Evolutionary conservation across 177 flowering plant species (phyloP).

Genomic region (Vitis hybrid): DNA sequence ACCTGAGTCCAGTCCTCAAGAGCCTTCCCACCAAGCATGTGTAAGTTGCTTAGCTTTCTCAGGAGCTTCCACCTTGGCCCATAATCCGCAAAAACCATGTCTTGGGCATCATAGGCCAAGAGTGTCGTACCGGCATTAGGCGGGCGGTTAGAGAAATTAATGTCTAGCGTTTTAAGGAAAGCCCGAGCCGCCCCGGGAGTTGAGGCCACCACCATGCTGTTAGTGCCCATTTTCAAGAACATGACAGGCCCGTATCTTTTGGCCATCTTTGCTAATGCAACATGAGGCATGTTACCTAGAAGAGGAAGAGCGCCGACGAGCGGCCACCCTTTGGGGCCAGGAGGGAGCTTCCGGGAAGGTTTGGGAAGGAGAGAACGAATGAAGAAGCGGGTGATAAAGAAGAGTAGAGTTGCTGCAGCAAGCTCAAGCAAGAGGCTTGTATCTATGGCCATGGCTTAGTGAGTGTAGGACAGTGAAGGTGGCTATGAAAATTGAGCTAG

Average conservation of each 20-base stretch:
- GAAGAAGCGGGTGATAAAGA: too few species aligned
- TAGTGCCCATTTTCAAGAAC: slow-evolving; percentile 44
- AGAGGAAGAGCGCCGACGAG: slow-evolving; percentile 44
- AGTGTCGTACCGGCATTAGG: slow-evolving; percentile 41
- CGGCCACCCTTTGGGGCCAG: slow-evolving; percentile 51
- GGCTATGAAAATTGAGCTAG: too few species aligned
- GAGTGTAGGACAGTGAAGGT: too few species aligned
- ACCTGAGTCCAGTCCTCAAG: slow-evolving; percentile 38
- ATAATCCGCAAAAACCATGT: slow-evolving; percentile 47
- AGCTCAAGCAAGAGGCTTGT: too few species aligned
- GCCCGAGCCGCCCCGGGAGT: slow-evolving; percentile 43
- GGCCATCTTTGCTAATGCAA: slow-evolving; percentile 35
- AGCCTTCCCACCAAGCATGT: slow-evolving; percentile 50
- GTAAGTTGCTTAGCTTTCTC: slow-evolving; percentile 41
- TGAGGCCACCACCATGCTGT: slow-evolving; percentile 45
- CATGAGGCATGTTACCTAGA: slow-evolving; percentile 49
- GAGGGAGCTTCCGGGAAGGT: too few species aligned
- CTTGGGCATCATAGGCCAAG: slow-evolving; percentile 39
- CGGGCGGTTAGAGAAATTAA: slow-evolving; percentile 48
- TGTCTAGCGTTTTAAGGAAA: slow-evolving; percentile 44
- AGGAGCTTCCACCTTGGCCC: slow-evolving; percentile 49
- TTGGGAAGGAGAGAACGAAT: too few species aligned
- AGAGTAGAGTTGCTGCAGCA: too few species aligned
- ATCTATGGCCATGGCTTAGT: too few species aligned
- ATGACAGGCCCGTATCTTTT: slow-evolving; percentile 42